These are phyloP conservation scores for Penicillium fimorum DNA, from an alignment of 495 filamentous ascomycete species.

Conservation along the genomic window DNA sequence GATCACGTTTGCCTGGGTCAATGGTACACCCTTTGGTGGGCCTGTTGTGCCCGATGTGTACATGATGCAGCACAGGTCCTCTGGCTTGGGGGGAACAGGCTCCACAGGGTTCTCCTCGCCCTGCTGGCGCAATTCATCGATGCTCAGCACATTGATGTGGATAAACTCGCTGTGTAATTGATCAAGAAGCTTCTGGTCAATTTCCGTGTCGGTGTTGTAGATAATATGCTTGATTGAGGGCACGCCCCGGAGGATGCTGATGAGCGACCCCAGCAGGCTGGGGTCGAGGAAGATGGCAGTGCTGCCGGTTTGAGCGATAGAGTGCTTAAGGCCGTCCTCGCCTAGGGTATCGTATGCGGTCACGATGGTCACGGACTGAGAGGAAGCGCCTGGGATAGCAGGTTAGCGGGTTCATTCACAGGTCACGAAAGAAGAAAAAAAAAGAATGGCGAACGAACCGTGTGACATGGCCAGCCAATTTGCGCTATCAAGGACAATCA, in stretches of 20 bases:
- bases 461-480: conserved; percentile 79
- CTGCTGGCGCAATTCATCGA: conserved; percentile 78
- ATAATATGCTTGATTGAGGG: conserved; percentile 78
- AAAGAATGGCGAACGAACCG: conserved; percentile 34
- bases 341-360: conserved; percentile 98
- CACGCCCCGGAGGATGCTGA: conserved; percentile 76
- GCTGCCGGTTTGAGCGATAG: conserved; percentile 80
- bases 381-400: conserved; percentile 52
- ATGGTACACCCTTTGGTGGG: conserved; percentile 88
- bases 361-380: conserved; percentile 93
- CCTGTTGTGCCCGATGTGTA: conserved; percentile 99
- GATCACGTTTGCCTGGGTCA: conserved; percentile 87
- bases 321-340: conserved; percentile 89
- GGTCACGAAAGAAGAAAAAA: neutral
- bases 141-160: conserved; percentile 72
- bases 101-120: conserved; percentile 83
- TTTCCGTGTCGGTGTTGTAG: conserved; percentile 79
- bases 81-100: conserved; percentile 71
- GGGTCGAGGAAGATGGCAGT: conserved; percentile 91
- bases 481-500: conserved; percentile 42
- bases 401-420: neutral
- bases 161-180: conserved; percentile 69
- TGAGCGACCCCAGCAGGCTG: conserved; percentile 73
- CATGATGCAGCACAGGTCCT: conserved; percentile 98
- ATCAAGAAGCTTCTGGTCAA: conserved; percentile 77